Conservation (phyloP, 352 stramenopile species). For the Plasmopara halstedii region DNA sequence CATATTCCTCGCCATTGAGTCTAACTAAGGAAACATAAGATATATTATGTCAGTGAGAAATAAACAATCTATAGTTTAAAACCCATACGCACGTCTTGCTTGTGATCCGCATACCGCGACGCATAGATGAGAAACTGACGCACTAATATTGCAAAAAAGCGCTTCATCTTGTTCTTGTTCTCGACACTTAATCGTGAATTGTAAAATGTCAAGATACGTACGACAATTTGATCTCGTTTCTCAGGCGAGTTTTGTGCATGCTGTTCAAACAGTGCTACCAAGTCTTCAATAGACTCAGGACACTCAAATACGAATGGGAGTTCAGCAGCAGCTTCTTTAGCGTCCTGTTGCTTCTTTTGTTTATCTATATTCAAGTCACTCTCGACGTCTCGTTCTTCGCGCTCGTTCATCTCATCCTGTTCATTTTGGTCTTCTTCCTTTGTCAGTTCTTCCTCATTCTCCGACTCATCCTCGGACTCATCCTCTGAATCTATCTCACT, state of each 20-base stretch:
- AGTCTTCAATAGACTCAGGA: constrained; percentile 85
- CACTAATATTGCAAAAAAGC: constrained; percentile 93
- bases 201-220: constrained; percentile 91
- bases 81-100: constrained; percentile 26
- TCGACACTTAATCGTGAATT: constrained; percentile 90
- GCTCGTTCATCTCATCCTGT: constrained; percentile 31
- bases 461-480: constrained; percentile 43
- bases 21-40: no score
- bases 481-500: constrained; percentile 41
- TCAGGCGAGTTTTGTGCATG: constrained; percentile 75
- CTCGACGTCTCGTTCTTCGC: constrained; percentile 24
- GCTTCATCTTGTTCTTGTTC: constrained; percentile 95
- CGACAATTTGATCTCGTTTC: constrained; percentile 81
- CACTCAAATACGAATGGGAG: constrained; percentile 95
- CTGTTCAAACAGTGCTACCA: constrained; percentile 84
- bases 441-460: constrained; percentile 31
- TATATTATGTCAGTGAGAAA: no score
- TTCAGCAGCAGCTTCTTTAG: constrained; percentile 52
- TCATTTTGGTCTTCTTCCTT: constrained; percentile 42
- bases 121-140: constrained; percentile 90
- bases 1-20: constrained; percentile 76
- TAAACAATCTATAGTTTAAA: background rate
- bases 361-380: constrained; percentile 79
- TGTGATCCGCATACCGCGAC: constrained; percentile 61
- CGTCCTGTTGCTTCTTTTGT: constrained; percentile 45